Evolutionary conservation across 2,329 filamentous ascomycete genomes (phyloP).

Genomic region (Diplocarpon mali): DNA sequence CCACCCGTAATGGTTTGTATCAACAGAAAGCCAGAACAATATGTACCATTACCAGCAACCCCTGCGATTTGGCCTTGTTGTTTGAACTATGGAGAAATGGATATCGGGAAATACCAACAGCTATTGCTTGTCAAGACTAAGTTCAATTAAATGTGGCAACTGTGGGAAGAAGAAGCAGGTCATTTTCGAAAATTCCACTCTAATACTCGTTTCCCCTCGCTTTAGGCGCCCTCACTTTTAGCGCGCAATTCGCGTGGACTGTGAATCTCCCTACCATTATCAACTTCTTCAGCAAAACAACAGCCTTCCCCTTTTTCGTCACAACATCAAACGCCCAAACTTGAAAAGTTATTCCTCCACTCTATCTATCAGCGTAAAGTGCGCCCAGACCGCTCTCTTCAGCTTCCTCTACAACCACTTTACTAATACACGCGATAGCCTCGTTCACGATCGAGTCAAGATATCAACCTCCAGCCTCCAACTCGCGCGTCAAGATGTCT

Average conservation of each 20-base stretch:
- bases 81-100: too few species aligned
- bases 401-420: neutral
- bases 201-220: neutral
- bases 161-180: too few species aligned
- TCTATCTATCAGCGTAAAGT: neutral
- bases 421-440: slow-evolving; percentile 10
- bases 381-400: neutral
- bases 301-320: neutral
- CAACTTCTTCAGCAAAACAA: neutral
- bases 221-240: neutral
- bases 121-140: too few species aligned
- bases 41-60: neutral
- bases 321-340: neutral
- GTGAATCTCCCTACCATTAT: neutral
- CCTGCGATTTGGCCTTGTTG: neutral
- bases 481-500: slow-evolving; percentile 21
- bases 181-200: neutral
- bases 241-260: neutral
- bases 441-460: slow-evolving; percentile 7
- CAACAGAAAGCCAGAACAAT: neutral
- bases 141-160: too few species aligned
- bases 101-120: too few species aligned
- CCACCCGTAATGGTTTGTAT: neutral
- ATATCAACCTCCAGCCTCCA: neutral
- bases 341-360: neutral